Conservation (phyloP, 106 monocot species). For the Dendrobium nobile region DNA sequence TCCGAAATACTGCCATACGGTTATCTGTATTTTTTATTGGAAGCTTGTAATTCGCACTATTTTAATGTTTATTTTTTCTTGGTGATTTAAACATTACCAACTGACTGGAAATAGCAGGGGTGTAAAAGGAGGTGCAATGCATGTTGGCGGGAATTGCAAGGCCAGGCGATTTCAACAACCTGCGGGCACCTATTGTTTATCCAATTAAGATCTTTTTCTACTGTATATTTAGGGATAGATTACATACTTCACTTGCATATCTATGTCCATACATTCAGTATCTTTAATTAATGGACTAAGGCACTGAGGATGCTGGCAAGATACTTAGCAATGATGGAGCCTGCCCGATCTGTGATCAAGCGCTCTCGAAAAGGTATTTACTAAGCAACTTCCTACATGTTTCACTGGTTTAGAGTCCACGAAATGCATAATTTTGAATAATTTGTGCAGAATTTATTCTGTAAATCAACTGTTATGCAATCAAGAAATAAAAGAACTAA, state of each 20-base stretch:
- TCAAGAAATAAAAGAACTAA: too few relatives aligned
- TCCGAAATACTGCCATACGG: too few relatives aligned
- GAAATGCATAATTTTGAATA: neutral
- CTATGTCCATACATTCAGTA: neutral
- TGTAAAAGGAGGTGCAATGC: slow-evolving; percentile 92
- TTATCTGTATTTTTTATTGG: too few relatives aligned
- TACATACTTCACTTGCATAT: neutral
- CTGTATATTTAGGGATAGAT: neutral
- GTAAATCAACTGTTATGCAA: neutral
- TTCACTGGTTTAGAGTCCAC: neutral
- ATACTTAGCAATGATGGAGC: slow-evolving; percentile 80
- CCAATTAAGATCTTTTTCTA: slow-evolving; percentile 10
- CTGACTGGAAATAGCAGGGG: neutral
- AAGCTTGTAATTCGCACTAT: too few relatives aligned
- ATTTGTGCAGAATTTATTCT: neutral
- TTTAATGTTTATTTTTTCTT: neutral
- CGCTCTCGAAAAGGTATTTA: slow-evolving; percentile 81
- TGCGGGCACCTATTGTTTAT: slow-evolving; percentile 96
- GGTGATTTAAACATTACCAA: neutral
- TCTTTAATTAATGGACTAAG: slow-evolving; percentile 40
- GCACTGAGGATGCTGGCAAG: slow-evolving; percentile 86
- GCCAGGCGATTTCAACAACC: slow-evolving; percentile 77
- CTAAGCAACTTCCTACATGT: neutral
- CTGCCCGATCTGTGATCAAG: slow-evolving; percentile 96
- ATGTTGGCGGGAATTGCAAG: slow-evolving; percentile 92